Percentiles rank a stretch among this genome's conserved stretches.
phyloP scores from a whole-genome alignment of 345 rosid species.

The Rhodomyrtus tomentosa region DNA sequence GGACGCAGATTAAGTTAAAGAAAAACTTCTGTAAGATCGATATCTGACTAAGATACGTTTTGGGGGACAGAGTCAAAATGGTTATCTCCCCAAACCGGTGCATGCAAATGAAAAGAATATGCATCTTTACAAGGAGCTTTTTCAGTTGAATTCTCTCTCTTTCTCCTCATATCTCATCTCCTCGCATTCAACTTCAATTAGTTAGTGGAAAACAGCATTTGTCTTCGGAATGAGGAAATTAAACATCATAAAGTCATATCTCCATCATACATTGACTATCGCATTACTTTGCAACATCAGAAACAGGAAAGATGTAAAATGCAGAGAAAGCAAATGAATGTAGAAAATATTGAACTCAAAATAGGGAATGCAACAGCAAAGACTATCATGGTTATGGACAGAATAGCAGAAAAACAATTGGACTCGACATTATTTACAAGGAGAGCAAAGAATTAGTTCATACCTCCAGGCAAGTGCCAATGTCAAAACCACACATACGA shows the following conservation, averaged over 20 bases:
- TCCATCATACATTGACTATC: neutral
- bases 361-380: neutral
- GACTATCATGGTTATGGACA: neutral
- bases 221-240: neutral
- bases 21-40: neutral
- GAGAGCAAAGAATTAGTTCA: neutral
- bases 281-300: neutral
- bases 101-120: neutral
- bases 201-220: neutral
- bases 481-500: constrained; percentile 55
- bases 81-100: neutral
- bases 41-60: neutral
- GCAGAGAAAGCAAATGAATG: neutral
- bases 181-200: neutral
- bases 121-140: neutral
- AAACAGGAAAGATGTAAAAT: neutral
- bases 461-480: constrained; percentile 95
- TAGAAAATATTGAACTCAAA: neutral
- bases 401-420: neutral
- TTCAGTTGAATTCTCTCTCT: neutral
- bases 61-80: neutral
- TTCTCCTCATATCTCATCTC: neutral
- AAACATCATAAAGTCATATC: neutral
- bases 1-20: neutral
- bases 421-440: neutral